Conservation (phyloP, 768 basidiomycete genomes). For the Baorangia bicolor region DNA sequence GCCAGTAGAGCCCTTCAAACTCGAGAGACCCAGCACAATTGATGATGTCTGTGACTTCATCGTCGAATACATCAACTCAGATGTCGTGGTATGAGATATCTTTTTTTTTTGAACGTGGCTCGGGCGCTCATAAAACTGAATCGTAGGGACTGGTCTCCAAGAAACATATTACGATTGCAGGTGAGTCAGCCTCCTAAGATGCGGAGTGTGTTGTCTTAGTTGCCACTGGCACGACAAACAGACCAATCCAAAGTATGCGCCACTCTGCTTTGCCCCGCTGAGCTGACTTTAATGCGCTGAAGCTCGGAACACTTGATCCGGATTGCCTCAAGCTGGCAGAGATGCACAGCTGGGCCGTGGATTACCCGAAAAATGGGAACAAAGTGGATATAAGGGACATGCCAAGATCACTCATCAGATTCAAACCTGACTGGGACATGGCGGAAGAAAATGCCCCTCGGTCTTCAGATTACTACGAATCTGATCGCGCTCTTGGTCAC, state of each 20-base stretch:
- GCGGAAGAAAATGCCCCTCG: slow-evolving; percentile 54
- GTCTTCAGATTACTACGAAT: slow-evolving; percentile 67
- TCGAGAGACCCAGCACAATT: slow-evolving; percentile 52
- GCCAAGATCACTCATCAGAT: slow-evolving; percentile 56
- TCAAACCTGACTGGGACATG: slow-evolving; percentile 80
- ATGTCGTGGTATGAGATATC: slow-evolving; percentile 57
- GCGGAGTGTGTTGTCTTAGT: background rate
- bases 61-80: slow-evolving; percentile 81
- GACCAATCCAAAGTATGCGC: slow-evolving; percentile 66
- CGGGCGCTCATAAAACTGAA: slow-evolving; percentile 8
- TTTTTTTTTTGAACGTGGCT: background rate
- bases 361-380: slow-evolving; percentile 77
- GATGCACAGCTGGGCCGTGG: slow-evolving; percentile 65
- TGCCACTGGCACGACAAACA: slow-evolving; percentile 25
- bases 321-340: slow-evolving; percentile 58
- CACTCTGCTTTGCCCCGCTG: background rate
- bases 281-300: slow-evolving; percentile 2
- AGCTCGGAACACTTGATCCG: slow-evolving; percentile 63
- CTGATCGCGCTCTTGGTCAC: slow-evolving; percentile 65
- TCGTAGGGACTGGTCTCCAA: slow-evolving; percentile 66
- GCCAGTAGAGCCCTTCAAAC: slow-evolving; percentile 34
- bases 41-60: slow-evolving; percentile 79
- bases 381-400: slow-evolving; percentile 55
- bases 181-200: slow-evolving; percentile 35
- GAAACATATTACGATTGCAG: slow-evolving; percentile 68